Percentiles rank a stretch among this genome's conserved stretches.
These are phyloP conservation scores for Thielaviopsis musarum DNA, from an alignment of 2,329 filamentous ascomycete genomes.

Conservation along the genomic window DNA sequence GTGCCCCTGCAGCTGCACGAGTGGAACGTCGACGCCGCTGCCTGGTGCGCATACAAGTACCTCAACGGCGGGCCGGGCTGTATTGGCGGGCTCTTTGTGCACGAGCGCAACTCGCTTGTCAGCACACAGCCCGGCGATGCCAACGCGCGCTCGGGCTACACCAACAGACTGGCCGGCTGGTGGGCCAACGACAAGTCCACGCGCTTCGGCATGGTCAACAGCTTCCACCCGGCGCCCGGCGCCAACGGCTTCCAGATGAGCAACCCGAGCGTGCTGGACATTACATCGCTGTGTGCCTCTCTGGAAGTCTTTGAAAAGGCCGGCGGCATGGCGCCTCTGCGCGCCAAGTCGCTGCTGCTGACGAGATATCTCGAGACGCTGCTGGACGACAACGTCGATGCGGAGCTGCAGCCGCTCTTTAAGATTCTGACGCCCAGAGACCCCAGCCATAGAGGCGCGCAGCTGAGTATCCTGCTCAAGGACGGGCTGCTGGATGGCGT, in stretches of 20 bases:
- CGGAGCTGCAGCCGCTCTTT: constrained; percentile 23
- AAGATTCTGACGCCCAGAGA: constrained; percentile 48
- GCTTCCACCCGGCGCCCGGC: constrained; percentile 59
- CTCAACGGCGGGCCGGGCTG: constrained; percentile 71
- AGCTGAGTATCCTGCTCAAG: constrained; percentile 53
- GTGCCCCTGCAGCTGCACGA: constrained; percentile 65
- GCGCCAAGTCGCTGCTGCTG: constrained; percentile 47
- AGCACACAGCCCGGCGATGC: constrained; percentile 17
- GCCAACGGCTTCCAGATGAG: constrained; percentile 73
- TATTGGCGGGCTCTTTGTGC: constrained; percentile 68
- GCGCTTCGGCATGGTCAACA: constrained; percentile 71
- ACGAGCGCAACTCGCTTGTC: constrained; percentile 52
- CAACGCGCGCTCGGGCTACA: constrained; percentile 27
- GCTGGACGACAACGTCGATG: constrained; percentile 23
- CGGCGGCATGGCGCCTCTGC: constrained; percentile 41
- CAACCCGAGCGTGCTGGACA: constrained; percentile 58
- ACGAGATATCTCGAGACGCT: constrained; percentile 58
- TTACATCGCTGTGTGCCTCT: constrained; percentile 52
- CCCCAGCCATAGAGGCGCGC: constrained; percentile 50
- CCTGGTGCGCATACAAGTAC: constrained; percentile 93
- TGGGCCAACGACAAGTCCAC: constrained; percentile 66
- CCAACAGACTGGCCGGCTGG: constrained; percentile 62
- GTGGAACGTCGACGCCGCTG: constrained; percentile 83
- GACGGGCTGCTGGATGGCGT: constrained; percentile 42
- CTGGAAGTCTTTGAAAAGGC: constrained; percentile 54